phyloP scores from a whole-genome alignment of 2,329 filamentous ascomycete genomes.

The Fusarium sarcochroum region DNA sequence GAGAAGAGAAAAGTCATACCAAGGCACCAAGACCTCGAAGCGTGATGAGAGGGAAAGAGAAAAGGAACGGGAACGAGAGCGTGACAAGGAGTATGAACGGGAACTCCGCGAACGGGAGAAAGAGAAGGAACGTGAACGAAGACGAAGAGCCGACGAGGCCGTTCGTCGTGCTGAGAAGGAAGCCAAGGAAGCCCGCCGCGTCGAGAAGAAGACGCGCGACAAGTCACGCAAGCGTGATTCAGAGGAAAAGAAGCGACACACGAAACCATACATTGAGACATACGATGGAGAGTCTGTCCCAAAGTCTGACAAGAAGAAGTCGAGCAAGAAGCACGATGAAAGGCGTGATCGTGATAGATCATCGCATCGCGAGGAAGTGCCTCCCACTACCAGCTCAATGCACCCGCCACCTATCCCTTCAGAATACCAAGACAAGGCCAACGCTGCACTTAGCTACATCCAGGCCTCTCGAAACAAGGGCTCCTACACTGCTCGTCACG shows the following conservation, averaged over 20 bases:
- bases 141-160: conserved; percentile 24
- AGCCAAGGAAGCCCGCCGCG: conserved; percentile 52
- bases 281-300: conserved; percentile 48
- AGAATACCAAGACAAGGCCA: conserved; percentile 39
- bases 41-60: conserved; percentile 57
- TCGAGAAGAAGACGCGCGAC: conserved; percentile 56
- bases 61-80: conserved; percentile 54
- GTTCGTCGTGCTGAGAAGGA: conserved; percentile 47
- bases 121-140: conserved; percentile 46
- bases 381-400: conserved; percentile 37
- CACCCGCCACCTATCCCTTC: conserved; percentile 43
- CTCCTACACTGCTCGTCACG: conserved; percentile 42
- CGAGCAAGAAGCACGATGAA: conserved; percentile 57
- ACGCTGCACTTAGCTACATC: conserved; percentile 50
- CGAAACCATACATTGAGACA: conserved; percentile 55
- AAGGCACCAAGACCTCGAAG: conserved; percentile 59
- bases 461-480: conserved; percentile 51
- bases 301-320: conserved; percentile 57
- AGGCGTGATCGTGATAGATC: conserved; percentile 56
- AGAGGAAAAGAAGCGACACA: conserved; percentile 56
- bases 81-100: conserved; percentile 44
- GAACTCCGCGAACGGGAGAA: conserved; percentile 41
- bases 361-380: conserved; percentile 51
- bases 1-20: conserved; percentile 63
- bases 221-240: conserved; percentile 57